Evolutionary conservation across 257 asterid genomes (phyloP), one percentile per base, ranked within the genome.

Genomic region (Capsicum pubescens): DNA sequence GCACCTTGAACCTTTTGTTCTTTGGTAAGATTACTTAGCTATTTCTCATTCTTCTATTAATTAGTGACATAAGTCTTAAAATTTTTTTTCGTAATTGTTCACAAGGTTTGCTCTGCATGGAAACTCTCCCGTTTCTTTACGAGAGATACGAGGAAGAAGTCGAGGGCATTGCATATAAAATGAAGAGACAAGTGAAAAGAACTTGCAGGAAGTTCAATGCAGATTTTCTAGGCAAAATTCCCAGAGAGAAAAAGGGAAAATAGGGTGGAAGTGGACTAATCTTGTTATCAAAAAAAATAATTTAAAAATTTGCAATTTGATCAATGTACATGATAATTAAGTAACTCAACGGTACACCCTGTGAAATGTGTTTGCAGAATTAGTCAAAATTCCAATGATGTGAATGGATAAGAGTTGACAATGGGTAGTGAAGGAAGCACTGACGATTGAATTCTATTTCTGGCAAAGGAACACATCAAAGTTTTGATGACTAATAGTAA

Each of bases 1-100:
- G 88, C 74, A 85, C 87, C 83, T 85, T 91, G 90, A 92, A 92
- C 91, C 92, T 92, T 81, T 81, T 92, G 55, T 91, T 90, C 80
- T 87, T 91, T 10, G 92, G 97, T 91, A 86, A 87, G 90, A 63
- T 44, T 63, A 21, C 8, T 35, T 5, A 11, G 9, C 1, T 58
- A 59, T n/a, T 21, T 52, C 9, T 15, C 35, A 17, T 72, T 35
- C 6, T 48, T 42, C 2, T 76, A 2, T 12, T 35, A 9, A 2
- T 12, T 35, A 9, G 57, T 4, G 36, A 55, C 58, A 15, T 56
- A 3, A 42, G 17, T 70, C 9, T 10, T n/a, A n/a, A n/a, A n/a
- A 1, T 10, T 17, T 36, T 72, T 42, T 71, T 39, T 8, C 14
- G 39, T 15, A 7, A n/a, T 82, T 80, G 85, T 6, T 63, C 84